Conservation (phyloP, 495 filamentous ascomycete genomes). For the Cercophora newfieldiana region DNA sequence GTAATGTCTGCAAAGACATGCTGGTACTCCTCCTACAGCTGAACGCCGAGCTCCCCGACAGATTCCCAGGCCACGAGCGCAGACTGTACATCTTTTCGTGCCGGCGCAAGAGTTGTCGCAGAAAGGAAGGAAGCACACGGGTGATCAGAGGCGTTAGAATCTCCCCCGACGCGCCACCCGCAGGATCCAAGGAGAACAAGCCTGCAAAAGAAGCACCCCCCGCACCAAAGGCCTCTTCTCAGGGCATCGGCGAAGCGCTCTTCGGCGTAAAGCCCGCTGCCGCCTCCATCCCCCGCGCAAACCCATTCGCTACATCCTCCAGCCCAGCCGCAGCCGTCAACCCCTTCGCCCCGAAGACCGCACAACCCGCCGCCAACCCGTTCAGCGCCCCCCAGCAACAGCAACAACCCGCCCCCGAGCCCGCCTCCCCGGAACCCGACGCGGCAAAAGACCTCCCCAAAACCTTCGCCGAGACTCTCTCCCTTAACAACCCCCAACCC, state of each 20-base stretch:
- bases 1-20: slow-evolving; percentile 81
- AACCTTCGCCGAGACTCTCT: slow-evolving; percentile 66
- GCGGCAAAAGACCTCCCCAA: slow-evolving; percentile 54
- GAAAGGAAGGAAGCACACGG: slow-evolving; percentile 77
- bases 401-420: slow-evolving; percentile 23
- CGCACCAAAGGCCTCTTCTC: slow-evolving; percentile 19
- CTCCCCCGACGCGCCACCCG: slow-evolving; percentile 30
- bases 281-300: slow-evolving; percentile 29
- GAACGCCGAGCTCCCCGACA: slow-evolving; percentile 84
- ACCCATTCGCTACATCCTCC: slow-evolving; percentile 51
- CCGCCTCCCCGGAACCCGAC: slow-evolving; percentile 22
- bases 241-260: slow-evolving; percentile 54
- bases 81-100: slow-evolving; percentile 85
- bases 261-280: slow-evolving; percentile 51
- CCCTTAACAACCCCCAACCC: slow-evolving; percentile 46
- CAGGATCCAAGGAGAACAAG: slow-evolving; percentile 24
- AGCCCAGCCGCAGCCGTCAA: slow-evolving; percentile 27
- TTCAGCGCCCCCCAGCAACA: slow-evolving; percentile 30
- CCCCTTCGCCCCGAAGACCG: slow-evolving; percentile 36
- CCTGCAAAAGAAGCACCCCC: slow-evolving; percentile 15
- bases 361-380: slow-evolving; percentile 31
- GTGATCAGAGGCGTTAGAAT: slow-evolving; percentile 65
- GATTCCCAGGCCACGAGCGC: slow-evolving; percentile 81
- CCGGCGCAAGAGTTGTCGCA: slow-evolving; percentile 72
- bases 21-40: slow-evolving; percentile 88